These are phyloP conservation scores for Aspergillus novofumigatus DNA, from an alignment of 2,329 filamentous ascomycete genomes.

Conservation along the genomic window DNA sequence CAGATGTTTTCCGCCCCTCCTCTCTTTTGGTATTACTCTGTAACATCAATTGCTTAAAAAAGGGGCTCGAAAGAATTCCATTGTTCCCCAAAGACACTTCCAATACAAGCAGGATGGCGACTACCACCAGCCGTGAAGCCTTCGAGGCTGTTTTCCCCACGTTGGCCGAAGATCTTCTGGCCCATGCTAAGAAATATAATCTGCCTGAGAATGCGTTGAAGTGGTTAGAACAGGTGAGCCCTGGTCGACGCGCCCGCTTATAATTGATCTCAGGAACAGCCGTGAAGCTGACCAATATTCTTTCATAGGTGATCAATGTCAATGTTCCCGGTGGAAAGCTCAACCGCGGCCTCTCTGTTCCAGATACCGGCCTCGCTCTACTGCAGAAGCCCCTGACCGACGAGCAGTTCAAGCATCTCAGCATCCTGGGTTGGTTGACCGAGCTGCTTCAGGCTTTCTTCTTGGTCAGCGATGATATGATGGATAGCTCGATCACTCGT, in stretches of 20 bases:
- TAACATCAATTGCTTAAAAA: background rate
- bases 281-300: conserved; percentile 3
- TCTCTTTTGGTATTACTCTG: background rate
- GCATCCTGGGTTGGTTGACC: conserved; percentile 92
- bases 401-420: conserved; percentile 82
- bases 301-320: conserved; percentile 66
- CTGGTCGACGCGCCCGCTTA: background rate
- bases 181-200: conserved; percentile 75
- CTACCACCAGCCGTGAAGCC: conserved; percentile 64
- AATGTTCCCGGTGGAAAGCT: conserved; percentile 95
- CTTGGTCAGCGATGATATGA: conserved; percentile 97
- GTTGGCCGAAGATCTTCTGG: conserved; percentile 75
- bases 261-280: background rate
- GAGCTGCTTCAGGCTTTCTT: conserved; percentile 99
- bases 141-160: conserved; percentile 89
- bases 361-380: conserved; percentile 81
- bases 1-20: conserved; percentile 3
- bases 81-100: background rate
- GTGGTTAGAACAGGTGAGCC: conserved; percentile 76
- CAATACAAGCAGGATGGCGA: conserved; percentile 53
- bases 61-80: background rate
- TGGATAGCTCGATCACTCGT: conserved; percentile 93
- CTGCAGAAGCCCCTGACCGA: conserved; percentile 66
- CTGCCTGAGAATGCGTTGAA: conserved; percentile 73
- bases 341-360: conserved; percentile 97